Conservation (phyloP, 208 protist genomes). For the Tritrichomonas musculus region DNA sequence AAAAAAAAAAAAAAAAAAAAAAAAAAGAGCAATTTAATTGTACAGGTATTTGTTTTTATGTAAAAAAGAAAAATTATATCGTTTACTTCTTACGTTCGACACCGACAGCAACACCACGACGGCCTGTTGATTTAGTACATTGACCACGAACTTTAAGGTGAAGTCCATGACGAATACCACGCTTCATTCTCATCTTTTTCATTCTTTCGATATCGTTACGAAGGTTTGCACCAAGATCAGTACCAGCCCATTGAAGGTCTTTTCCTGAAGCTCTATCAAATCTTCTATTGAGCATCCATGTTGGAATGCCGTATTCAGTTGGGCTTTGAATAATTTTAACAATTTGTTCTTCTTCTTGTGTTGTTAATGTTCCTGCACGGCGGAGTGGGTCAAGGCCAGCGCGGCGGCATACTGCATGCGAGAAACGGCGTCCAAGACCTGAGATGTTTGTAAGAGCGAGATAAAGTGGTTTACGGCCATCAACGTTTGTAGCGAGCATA, state of each 20-base stretch:
- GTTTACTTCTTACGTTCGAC: too few species aligned
- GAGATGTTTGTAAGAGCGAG: background rate
- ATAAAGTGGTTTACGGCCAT: background rate
- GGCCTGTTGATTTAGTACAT: background rate
- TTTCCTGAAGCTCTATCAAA: background rate
- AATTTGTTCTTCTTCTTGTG: background rate
- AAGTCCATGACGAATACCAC: conserved; percentile 9
- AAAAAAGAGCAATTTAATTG: too few species aligned
- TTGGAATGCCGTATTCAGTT: background rate
- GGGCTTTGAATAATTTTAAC: conserved; percentile 32
- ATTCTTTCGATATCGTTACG: background rate
- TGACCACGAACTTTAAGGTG: background rate
- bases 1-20: too few species aligned
- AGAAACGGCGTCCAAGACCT: conserved; percentile 28
- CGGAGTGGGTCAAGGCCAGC: background rate
- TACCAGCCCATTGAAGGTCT: too few species aligned
- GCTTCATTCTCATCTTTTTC: background rate
- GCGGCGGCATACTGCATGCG: background rate
- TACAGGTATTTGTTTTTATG: too few species aligned
- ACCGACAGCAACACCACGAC: too few species aligned
- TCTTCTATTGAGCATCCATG: background rate
- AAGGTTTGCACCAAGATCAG: background rate
- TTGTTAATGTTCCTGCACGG: conserved; percentile 22
- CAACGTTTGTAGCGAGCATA: conserved; percentile 35
- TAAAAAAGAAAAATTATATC: too few species aligned